These are phyloP conservation scores for Trichoderma simmonsii DNA, from an alignment of 2,329 filamentous ascomycete species.

Conservation along the genomic window DNA sequence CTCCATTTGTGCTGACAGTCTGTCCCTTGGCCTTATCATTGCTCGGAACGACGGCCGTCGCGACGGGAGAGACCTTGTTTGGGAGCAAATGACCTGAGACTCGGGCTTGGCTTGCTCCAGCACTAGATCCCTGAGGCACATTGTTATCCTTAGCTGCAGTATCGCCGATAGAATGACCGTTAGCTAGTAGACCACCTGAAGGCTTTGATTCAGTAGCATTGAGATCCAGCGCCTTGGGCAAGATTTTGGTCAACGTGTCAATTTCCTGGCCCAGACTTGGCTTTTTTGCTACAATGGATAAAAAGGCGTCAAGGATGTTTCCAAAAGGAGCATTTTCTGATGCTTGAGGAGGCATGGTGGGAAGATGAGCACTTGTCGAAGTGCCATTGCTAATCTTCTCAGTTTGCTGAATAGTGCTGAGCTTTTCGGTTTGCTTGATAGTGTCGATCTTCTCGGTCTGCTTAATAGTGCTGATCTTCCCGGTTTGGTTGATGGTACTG, in stretches of 20 bases:
- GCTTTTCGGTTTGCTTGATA: background rate
- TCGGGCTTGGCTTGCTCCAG: background rate
- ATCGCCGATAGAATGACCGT: background rate
- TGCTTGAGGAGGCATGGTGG: background rate
- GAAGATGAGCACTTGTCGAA: background rate
- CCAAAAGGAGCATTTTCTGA: background rate
- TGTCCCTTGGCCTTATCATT: background rate
- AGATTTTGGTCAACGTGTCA: background rate
- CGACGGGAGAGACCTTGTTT: background rate
- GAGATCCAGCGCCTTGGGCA: constrained; percentile 9
- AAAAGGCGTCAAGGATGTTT: constrained; percentile 24
- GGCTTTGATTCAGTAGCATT: background rate
- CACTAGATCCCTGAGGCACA: background rate
- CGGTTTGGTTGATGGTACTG: background rate
- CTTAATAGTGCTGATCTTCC: too few species aligned
- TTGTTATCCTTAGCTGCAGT: background rate
- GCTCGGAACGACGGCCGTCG: background rate
- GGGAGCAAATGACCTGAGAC: background rate
- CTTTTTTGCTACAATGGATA: constrained; percentile 18
- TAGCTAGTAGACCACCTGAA: too few species aligned
- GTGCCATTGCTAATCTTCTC: background rate
- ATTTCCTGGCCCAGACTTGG: background rate
- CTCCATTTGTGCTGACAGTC: background rate
- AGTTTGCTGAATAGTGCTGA: background rate
- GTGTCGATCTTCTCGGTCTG: background rate